A percentile compares a stretch with the other conserved stretches of the same genome.
phyloP scores from a whole-genome alignment of 202 grass and related monocot species.

The Tripidium arundinaceum region DNA sequence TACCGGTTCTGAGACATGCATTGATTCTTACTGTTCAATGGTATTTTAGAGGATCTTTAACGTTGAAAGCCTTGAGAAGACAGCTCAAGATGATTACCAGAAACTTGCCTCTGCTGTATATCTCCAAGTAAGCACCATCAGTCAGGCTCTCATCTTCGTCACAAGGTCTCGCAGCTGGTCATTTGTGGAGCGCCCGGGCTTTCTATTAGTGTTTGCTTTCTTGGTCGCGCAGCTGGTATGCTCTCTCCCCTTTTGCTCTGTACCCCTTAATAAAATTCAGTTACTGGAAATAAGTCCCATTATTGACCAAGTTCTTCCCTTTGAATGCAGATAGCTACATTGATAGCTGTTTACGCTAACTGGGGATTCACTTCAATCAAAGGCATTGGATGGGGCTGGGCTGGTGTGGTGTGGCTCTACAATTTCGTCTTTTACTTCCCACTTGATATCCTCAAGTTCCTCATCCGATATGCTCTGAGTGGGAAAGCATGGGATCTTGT shows the following conservation, averaged over 20 bases:
- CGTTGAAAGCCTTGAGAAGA: constrained; percentile 57
- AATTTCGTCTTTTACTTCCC: constrained; percentile 50
- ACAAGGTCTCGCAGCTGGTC: constrained; percentile 76
- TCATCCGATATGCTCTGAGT: constrained; percentile 43
- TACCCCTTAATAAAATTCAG: no score
- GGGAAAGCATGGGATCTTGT: constrained; percentile 53
- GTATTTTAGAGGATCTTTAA: constrained; percentile 41
- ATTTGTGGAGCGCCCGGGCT: constrained; percentile 62
- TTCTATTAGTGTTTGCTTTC: constrained; percentile 57
- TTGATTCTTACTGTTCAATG: not conserved
- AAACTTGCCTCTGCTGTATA: constrained; percentile 72
- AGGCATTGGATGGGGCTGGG: constrained; percentile 59
- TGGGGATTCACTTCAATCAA: constrained; percentile 55
- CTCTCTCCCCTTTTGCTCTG: not conserved
- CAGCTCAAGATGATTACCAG: constrained; percentile 51
- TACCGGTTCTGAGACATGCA: no score
- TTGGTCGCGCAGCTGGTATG: constrained; percentile 61
- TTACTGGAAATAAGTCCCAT: no score
- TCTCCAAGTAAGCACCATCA: constrained; percentile 85
- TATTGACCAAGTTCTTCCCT: not conserved
- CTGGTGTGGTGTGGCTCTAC: constrained; percentile 54
- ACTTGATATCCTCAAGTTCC: constrained; percentile 47
- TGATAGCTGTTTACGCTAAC: constrained; percentile 44
- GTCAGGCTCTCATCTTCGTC: constrained; percentile 79
- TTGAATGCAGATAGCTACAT: constrained; percentile 43